Conservation (phyloP, 2,329 filamentous ascomycete genomes). For the Talaromyces atroroseus region DNA sequence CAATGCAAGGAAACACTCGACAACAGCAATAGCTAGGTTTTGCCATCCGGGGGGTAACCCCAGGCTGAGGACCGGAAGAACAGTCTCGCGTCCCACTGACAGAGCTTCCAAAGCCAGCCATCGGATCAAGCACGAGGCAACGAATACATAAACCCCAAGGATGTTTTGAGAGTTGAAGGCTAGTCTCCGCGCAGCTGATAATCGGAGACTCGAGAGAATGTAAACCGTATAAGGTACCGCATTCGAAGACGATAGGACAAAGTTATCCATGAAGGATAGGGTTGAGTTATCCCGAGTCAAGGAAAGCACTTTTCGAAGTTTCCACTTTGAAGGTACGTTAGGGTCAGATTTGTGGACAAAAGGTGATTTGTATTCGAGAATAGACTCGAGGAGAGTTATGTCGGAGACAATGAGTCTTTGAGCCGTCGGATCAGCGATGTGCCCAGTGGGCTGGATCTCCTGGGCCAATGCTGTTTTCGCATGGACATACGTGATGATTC, state of each 20-base stretch:
- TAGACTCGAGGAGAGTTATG: background rate
- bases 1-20: background rate
- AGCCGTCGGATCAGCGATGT: background rate
- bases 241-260: background rate
- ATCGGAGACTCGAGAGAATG: background rate
- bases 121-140: background rate
- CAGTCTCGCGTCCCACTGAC: background rate
- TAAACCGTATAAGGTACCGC: background rate
- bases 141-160: background rate
- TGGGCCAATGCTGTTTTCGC: background rate
- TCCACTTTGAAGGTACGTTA: background rate
- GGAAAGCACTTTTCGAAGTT: background rate
- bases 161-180: background rate
- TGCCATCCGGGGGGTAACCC: background rate
- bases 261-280: slow-evolving; percentile 1
- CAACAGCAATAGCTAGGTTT: background rate
- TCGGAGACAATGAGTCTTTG: background rate
- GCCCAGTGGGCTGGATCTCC: background rate
- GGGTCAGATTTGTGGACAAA: background rate
- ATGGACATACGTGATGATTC: background rate
- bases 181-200: background rate
- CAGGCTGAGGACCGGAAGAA: background rate
- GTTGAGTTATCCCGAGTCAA: background rate
- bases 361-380: background rate
- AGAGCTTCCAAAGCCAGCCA: background rate